These are phyloP conservation scores for Lactarius psammicola DNA, from an alignment of 768 basidiomycete species.

Conservation along the genomic window DNA sequence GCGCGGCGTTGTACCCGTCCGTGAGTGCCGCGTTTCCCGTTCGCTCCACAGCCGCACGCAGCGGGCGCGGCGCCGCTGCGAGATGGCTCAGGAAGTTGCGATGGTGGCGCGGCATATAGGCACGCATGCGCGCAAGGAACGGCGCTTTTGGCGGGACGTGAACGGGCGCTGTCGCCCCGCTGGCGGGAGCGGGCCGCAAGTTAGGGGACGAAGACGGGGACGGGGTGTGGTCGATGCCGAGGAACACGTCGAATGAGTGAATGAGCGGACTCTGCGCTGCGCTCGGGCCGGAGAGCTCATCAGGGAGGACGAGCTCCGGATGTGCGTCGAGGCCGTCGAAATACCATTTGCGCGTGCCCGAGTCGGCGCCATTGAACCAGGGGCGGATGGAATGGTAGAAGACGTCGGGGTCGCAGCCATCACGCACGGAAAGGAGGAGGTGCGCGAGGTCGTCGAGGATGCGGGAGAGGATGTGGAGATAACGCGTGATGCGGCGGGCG, in stretches of 20 bases:
- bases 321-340: slow-evolving; percentile 47
- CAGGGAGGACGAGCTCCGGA: slow-evolving; percentile 35
- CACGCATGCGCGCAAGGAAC: slow-evolving; percentile 55
- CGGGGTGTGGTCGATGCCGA: slow-evolving; percentile 46
- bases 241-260: slow-evolving; percentile 53
- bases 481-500: slow-evolving; percentile 49
- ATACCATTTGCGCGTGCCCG: slow-evolving; percentile 37
- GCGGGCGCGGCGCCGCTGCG: slow-evolving; percentile 43
- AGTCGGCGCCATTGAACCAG: slow-evolving; percentile 61
- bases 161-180: not conserved
- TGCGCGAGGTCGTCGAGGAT: slow-evolving; percentile 63
- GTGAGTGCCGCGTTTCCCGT: slow-evolving; percentile 31
- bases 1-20: slow-evolving; percentile 49
- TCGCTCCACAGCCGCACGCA: slow-evolving; percentile 44
- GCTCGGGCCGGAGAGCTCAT: slow-evolving; percentile 54
- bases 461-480: slow-evolving; percentile 56
- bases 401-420: slow-evolving; percentile 67
- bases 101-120: slow-evolving; percentile 62
- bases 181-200: not conserved
- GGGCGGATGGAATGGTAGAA: slow-evolving; percentile 60
- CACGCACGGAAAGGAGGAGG: slow-evolving; percentile 62
- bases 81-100: slow-evolving; percentile 57
- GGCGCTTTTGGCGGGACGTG: slow-evolving; percentile 12
- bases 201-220: slow-evolving; percentile 31
- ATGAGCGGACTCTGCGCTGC: slow-evolving; percentile 64